Evolutionary conservation across 208 protist genomes (phyloP).

Genomic region (Crithidia thermophila): DNA sequence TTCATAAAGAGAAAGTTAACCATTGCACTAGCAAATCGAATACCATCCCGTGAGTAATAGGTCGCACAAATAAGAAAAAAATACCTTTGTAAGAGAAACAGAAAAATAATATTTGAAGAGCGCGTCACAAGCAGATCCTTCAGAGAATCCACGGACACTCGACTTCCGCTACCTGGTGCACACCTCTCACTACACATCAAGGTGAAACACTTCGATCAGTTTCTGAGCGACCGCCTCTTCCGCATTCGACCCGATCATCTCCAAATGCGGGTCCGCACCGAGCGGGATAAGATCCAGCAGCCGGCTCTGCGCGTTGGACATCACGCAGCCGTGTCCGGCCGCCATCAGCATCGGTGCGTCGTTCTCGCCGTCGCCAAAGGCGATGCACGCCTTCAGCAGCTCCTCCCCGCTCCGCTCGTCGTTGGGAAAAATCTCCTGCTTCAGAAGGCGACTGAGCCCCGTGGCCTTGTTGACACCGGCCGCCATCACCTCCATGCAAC

Average conservation of each 20-base stretch:
- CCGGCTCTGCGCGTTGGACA: slow-evolving; percentile 35
- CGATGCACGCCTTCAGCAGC: slow-evolving; percentile 42
- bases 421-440: slow-evolving; percentile 25
- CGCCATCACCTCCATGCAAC: slow-evolving; percentile 52
- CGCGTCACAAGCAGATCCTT: too few relatives aligned
- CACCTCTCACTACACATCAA: not conserved
- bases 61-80: too few relatives aligned
- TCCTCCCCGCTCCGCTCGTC: slow-evolving; percentile 9
- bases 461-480: slow-evolving; percentile 48
- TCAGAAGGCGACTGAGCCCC: slow-evolving; percentile 23
- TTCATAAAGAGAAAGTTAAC: too few relatives aligned
- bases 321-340: slow-evolving; percentile 40
- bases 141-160: not conserved
- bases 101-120: too few relatives aligned
- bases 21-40: too few relatives aligned
- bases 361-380: slow-evolving; percentile 59
- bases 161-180: not conserved
- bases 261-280: slow-evolving; percentile 29
- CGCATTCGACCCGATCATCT: slow-evolving; percentile 41
- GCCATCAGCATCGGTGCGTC: slow-evolving; percentile 46
- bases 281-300: slow-evolving; percentile 30
- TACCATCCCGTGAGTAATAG: too few relatives aligned
- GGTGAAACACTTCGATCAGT: slow-evolving; percentile 34
- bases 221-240: slow-evolving; percentile 46
- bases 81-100: too few relatives aligned